Conservation (phyloP, 352 stramenopile species). For the Globisporangium recalcitrans region DNA sequence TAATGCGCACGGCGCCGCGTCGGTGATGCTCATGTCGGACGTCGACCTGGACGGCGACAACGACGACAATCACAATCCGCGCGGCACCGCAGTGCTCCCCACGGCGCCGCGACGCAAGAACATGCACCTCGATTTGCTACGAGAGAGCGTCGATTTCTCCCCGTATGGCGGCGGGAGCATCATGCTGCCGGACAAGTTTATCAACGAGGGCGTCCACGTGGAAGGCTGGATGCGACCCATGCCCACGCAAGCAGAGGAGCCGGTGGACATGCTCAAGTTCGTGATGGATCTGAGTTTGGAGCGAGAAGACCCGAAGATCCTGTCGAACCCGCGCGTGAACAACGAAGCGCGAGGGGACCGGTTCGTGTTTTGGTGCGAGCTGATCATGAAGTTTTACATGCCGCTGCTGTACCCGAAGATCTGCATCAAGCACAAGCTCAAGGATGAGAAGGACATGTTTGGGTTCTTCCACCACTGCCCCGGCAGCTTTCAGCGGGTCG, state of each 20-base stretch:
- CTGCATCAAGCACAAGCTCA: slow-evolving; percentile 80
- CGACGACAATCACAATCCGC: slow-evolving; percentile 25
- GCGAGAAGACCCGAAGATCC: slow-evolving; percentile 45
- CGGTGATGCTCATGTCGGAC: slow-evolving; percentile 38
- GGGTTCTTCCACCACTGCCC: slow-evolving; percentile 87
- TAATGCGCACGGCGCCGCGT: slow-evolving; percentile 20
- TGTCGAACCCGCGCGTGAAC: slow-evolving; percentile 39
- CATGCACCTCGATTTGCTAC: slow-evolving; percentile 70
- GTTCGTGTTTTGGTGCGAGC: slow-evolving; percentile 82
- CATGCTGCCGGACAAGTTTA: slow-evolving; percentile 67
- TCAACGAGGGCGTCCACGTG: slow-evolving; percentile 82
- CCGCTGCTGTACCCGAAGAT: slow-evolving; percentile 83
- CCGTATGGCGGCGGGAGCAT: slow-evolving; percentile 82
- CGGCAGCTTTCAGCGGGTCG: slow-evolving; percentile 81
- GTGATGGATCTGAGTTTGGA: slow-evolving; percentile 87
- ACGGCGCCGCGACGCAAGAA: slow-evolving; percentile 42
- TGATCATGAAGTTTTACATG: slow-evolving; percentile 90
- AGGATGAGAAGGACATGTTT: slow-evolving; percentile 72
- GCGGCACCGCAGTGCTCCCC: slow-evolving; percentile 34
- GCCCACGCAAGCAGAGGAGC: slow-evolving; percentile 79
- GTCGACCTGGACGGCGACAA: slow-evolving; percentile 37
- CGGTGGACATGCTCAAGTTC: slow-evolving; percentile 88
- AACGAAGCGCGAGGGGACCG: slow-evolving; percentile 49
- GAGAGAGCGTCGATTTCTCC: slow-evolving; percentile 82
- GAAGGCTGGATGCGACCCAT: slow-evolving; percentile 79